phyloP scores from a whole-genome alignment of 2,329 filamentous ascomycete species.

The Aspergillus neoniger region DNA sequence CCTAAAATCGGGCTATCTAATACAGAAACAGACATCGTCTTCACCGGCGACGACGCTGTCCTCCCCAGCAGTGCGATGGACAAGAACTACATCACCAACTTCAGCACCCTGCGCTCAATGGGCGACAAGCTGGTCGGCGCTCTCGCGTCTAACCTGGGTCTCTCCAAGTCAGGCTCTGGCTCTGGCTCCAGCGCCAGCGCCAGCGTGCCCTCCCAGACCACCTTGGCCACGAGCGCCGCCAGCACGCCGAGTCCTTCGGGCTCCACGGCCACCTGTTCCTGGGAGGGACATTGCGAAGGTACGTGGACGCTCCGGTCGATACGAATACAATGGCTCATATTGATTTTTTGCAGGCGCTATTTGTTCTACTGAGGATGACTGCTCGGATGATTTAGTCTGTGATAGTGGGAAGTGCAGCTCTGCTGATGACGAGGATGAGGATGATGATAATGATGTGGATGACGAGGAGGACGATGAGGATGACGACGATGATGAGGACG shows the following conservation, averaged over 20 bases:
- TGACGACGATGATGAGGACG: too few relatives aligned
- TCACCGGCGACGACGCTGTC: conserved; percentile 30
- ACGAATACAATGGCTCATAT: conserved; percentile 8
- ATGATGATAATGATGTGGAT: too few relatives aligned
- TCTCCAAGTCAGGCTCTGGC: background rate
- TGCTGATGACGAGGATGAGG: background rate
- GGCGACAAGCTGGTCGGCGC: conserved; percentile 29
- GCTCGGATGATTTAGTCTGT: conserved; percentile 17
- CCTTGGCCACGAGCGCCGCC: background rate
- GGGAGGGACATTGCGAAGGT: conserved; percentile 27
- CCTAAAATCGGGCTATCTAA: background rate
- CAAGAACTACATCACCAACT: conserved; percentile 32
- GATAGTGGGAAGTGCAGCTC: conserved; percentile 9
- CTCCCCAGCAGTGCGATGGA: conserved; percentile 28
- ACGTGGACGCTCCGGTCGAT: conserved; percentile 16
- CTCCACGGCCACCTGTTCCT: conserved; percentile 17
- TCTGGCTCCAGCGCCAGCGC: background rate
- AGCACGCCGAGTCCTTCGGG: conserved; percentile 4
- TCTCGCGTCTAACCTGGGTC: conserved; percentile 24
- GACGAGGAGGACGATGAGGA: too few relatives aligned
- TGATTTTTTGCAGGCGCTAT: conserved; percentile 17
- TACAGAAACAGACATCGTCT: conserved; percentile 29
- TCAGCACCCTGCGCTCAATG: conserved; percentile 30
- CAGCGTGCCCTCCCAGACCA: background rate
- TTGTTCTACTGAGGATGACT: conserved; percentile 18